These are phyloP conservation scores for Blastobotrys capitulatus DNA, from an alignment of 1,139 yeast species.

Conservation along the genomic window DNA sequence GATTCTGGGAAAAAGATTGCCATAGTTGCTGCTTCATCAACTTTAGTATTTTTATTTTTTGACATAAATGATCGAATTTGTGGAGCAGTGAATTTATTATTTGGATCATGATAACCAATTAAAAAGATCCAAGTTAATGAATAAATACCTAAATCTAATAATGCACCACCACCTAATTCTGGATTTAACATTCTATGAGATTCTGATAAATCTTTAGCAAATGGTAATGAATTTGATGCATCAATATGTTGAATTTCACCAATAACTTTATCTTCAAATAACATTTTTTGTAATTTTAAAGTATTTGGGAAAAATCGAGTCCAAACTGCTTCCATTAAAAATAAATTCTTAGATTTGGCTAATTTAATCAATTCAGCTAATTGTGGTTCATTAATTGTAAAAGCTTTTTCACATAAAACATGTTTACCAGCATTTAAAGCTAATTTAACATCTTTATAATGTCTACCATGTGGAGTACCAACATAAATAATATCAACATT, in stretches of 20 bases:
- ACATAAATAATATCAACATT: slow-evolving; percentile 50
- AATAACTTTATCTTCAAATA: slow-evolving; percentile 43
- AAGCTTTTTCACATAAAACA: slow-evolving; percentile 58
- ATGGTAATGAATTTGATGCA: slow-evolving; percentile 40
- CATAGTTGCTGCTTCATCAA: slow-evolving; percentile 30
- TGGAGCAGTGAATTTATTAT: slow-evolving; percentile 24
- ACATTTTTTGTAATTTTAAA: slow-evolving; percentile 35
- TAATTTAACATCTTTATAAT: slow-evolving; percentile 44
- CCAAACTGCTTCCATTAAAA: slow-evolving; percentile 65
- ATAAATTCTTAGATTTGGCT: slow-evolving; percentile 44
- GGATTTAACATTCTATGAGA: slow-evolving; percentile 27
- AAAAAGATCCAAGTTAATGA: slow-evolving; percentile 42
- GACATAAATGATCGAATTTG: slow-evolving; percentile 18
- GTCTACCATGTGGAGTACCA: slow-evolving; percentile 56
- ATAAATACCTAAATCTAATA: slow-evolving; percentile 57
- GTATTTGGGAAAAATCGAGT: slow-evolving; percentile 55
- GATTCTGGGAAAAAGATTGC: slow-evolving; percentile 28
- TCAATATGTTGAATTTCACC: slow-evolving; percentile 44
- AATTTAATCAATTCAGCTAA: slow-evolving; percentile 41
- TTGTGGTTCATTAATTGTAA: slow-evolving; percentile 48
- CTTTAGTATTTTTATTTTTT: slow-evolving; percentile 26
- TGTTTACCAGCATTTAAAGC: slow-evolving; percentile 53
- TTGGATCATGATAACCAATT: slow-evolving; percentile 29
- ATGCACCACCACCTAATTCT: slow-evolving; percentile 56
- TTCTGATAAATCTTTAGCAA: slow-evolving; percentile 25